Evolutionary conservation across 2,329 filamentous ascomycete genomes (phyloP).

Genomic region (Colletotrichum agaves): DNA sequence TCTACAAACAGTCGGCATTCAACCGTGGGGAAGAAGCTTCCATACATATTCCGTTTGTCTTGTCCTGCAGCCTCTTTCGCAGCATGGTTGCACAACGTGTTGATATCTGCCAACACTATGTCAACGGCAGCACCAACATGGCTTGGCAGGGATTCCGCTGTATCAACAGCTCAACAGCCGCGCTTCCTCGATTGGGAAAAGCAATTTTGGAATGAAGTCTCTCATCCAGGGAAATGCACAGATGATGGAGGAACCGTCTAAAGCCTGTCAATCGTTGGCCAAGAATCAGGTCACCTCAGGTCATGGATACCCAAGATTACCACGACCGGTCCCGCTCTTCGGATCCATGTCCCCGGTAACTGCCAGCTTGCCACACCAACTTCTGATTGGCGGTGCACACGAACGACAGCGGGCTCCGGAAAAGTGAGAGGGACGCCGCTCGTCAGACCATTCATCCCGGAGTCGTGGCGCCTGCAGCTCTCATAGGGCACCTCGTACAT

Average conservation of each 20-base stretch:
- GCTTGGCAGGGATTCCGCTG: neutral
- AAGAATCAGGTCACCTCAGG: slow-evolving; percentile 12
- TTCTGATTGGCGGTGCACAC: slow-evolving; percentile 7
- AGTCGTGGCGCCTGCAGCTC: neutral
- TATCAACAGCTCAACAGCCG: neutral
- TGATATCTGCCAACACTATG: neutral
- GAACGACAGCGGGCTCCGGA: neutral
- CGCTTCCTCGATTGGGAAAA: neutral
- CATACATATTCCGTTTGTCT: too few species aligned
- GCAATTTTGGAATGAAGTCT: neutral
- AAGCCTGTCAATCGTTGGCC: neutral
- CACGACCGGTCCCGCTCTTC: neutral
- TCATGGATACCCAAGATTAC: neutral
- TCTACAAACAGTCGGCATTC: too few species aligned
- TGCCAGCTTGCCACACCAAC: neutral
- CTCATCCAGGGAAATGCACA: neutral
- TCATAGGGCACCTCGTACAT: neutral
- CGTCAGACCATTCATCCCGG: neutral
- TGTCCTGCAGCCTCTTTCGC: too few species aligned
- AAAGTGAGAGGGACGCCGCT: neutral
- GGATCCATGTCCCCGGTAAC: slow-evolving; percentile 14
- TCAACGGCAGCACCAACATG: neutral
- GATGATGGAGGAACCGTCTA: neutral
- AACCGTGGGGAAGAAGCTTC: too few species aligned
- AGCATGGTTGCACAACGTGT: too few species aligned